phyloP scores from a whole-genome alignment of 768 basidiomycete species.

The Kwoniella sp. region DNA sequence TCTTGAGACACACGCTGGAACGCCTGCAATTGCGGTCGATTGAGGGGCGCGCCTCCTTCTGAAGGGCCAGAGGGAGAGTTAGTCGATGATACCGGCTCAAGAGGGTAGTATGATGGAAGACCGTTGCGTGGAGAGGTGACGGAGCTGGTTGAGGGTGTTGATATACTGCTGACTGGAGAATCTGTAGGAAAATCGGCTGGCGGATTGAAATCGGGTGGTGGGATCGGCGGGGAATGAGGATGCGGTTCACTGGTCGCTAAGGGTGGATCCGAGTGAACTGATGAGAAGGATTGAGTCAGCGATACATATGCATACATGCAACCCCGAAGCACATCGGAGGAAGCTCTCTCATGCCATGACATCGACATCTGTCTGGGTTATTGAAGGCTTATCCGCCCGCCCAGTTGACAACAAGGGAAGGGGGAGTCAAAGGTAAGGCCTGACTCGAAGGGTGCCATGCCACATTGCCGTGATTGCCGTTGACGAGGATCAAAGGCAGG shows the following conservation, averaged over 20 bases:
- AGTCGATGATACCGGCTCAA: background rate
- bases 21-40: conserved; percentile 25
- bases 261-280: conserved; percentile 2
- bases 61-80: conserved; percentile 4
- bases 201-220: conserved; percentile 44
- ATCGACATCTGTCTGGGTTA: background rate
- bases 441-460: background rate
- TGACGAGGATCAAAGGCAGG: background rate
- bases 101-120: background rate
- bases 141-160: conserved; percentile 14
- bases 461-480: background rate
- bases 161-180: conserved; percentile 25
- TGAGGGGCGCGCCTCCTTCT: conserved; percentile 1
- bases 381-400: too few relatives aligned
- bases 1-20: conserved; percentile 33
- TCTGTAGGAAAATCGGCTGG: conserved; percentile 32
- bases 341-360: background rate
- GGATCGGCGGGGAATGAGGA: conserved; percentile 16
- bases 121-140: conserved; percentile 1
- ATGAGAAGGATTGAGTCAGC: background rate
- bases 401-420: background rate
- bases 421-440: background rate
- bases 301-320: too few relatives aligned
- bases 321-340: background rate
- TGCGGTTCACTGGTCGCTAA: background rate